Conservation (phyloP, 176 grass and related monocot genomes). For the Ensete glaucum region DNA sequence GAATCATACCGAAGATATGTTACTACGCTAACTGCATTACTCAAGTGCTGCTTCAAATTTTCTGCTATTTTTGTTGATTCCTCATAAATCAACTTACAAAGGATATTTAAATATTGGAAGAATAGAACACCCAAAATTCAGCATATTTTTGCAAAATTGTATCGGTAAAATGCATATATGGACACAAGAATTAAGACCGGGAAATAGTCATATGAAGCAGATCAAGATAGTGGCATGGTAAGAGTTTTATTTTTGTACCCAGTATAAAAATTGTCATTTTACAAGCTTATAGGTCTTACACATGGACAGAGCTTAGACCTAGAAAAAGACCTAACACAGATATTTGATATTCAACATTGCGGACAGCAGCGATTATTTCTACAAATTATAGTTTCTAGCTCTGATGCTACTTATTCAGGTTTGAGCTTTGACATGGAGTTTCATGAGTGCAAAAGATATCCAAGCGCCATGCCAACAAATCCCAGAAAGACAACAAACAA, state of each 20-base stretch:
- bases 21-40: too few species aligned
- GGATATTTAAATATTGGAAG: too few species aligned
- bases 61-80: too few species aligned
- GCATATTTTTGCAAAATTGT: too few species aligned
- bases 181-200: too few species aligned
- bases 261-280: not conserved
- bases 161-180: too few species aligned
- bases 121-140: too few species aligned
- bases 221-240: too few species aligned
- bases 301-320: not conserved
- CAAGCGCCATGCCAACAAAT: conserved; percentile 51
- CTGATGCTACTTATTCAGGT: not conserved
- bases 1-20: too few species aligned
- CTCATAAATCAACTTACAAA: too few species aligned
- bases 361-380: not conserved
- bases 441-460: conserved; percentile 67
- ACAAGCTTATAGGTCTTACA: not conserved
- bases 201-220: too few species aligned
- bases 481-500: conserved; percentile 83
- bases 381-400: not conserved
- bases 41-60: too few species aligned
- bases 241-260: not conserved
- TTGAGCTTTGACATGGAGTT: not conserved
- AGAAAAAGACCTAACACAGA: not conserved
- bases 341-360: not conserved